A percentile compares a stretch with the other conserved stretches of the same genome.
Evolutionary conservation across 257 asterid genomes (phyloP).

Genomic region (Solanum corneliomulleri): DNA sequence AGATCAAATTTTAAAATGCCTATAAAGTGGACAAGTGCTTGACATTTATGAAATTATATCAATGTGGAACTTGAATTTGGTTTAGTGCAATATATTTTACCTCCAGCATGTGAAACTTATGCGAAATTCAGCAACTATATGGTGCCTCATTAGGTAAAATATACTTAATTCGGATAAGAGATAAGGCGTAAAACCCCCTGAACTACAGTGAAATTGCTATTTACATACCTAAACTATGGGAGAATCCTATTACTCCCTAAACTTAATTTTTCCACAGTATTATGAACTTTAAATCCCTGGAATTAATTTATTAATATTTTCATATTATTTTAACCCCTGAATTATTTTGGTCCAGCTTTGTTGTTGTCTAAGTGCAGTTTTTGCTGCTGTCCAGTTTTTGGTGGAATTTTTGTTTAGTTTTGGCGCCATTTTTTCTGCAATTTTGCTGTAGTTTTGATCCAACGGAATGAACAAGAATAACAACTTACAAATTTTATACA

Average conservation of each 20-base stretch:
- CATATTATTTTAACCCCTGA: neutral
- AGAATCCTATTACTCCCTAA: neutral
- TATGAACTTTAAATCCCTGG: neutral
- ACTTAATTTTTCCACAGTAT: neutral
- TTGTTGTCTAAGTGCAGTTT: neutral
- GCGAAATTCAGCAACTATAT: neutral
- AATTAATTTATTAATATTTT: neutral
- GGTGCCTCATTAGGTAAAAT: neutral
- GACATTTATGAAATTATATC: neutral
- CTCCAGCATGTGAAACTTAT: neutral
- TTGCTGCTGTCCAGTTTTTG: neutral
- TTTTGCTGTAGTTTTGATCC: neutral
- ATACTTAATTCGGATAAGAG: neutral
- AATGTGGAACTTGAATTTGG: neutral
- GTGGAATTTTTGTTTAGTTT: neutral
- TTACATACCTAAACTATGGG: neutral
- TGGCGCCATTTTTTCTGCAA: neutral
- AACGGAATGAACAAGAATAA: neutral
- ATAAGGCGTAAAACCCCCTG: neutral
- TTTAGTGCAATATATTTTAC: neutral
- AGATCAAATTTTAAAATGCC: neutral
- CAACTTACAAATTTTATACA: neutral
- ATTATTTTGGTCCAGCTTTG: neutral
- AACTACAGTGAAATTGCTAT: neutral
- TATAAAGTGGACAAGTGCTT: neutral